phyloP scores from a whole-genome alignment of 352 stramenopile genomes.

The Phytophthora pisi region DNA sequence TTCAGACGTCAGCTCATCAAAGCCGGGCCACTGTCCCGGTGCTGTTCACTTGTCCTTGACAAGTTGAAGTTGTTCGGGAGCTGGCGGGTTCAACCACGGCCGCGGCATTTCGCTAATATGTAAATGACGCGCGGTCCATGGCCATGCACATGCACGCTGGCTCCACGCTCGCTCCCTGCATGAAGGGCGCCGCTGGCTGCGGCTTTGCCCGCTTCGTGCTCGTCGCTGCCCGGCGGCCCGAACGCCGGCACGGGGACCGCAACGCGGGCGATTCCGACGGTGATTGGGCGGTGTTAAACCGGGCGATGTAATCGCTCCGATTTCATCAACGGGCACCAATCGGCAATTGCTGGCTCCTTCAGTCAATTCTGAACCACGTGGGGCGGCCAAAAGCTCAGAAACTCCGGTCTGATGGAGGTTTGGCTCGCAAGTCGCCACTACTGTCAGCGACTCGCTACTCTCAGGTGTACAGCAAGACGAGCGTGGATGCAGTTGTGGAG shows the following conservation, averaged over 20 bases:
- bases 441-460: neutral
- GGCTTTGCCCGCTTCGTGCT: neutral
- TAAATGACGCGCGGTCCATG: neutral
- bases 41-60: neutral
- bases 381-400: constrained; percentile 14
- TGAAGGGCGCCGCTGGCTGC: neutral
- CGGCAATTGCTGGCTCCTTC: neutral
- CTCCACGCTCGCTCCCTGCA: neutral
- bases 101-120: neutral
- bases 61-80: constrained; percentile 23
- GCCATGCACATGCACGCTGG: neutral
- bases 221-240: neutral
- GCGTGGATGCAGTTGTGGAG: neutral
- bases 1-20: constrained; percentile 24
- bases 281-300: constrained; percentile 25
- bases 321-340: constrained; percentile 14
- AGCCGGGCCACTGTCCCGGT: neutral
- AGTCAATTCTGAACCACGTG: constrained; percentile 1
- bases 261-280: constrained; percentile 17
- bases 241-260: neutral
- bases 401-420: neutral
- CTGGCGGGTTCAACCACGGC: constrained; percentile 15
- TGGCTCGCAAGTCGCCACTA: neutral
- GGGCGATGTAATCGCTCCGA: constrained; percentile 13
- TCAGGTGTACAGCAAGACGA: no score